phyloP scores from a whole-genome alignment of 768 basidiomycete species.

The Cystobasidiopsis lactophilus region DNA sequence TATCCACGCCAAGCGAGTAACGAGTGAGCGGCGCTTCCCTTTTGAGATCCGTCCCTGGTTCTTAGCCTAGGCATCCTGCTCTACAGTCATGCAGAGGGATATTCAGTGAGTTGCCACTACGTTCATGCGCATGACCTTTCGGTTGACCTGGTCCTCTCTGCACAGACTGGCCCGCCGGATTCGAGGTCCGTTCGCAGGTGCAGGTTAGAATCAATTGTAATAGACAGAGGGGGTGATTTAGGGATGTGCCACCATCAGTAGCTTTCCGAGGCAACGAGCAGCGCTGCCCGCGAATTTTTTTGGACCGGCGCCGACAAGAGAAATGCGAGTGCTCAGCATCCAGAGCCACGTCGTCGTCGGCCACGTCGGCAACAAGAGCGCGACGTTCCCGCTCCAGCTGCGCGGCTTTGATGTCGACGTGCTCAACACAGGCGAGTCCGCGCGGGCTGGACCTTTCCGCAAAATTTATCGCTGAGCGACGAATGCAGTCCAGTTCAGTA shows the following conservation, averaged over 20 bases:
- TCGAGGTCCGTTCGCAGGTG: conserved; percentile 5
- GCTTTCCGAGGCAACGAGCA: too few species aligned
- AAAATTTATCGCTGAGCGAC: conserved; percentile 34
- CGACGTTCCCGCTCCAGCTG: conserved; percentile 37
- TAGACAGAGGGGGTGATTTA: too few species aligned
- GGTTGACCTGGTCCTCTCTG: neutral
- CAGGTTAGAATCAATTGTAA: too few species aligned
- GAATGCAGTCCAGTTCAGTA: conserved; percentile 85
- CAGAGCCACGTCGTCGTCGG: conserved; percentile 59
- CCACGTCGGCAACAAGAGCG: conserved; percentile 45
- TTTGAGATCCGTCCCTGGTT: conserved; percentile 1
- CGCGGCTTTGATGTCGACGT: conserved; percentile 94
- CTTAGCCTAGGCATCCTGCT: too few species aligned
- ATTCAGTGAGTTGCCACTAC: conserved; percentile 6
- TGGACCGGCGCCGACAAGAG: too few species aligned
- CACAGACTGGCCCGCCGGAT: conserved; percentile 9
- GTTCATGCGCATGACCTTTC: neutral
- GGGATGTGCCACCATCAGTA: too few species aligned
- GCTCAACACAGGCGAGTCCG: conserved; percentile 21
- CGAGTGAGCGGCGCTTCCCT: conserved; percentile 34
- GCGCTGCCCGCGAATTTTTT: too few species aligned
- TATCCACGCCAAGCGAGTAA: conserved; percentile 92
- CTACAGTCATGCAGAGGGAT: conserved; percentile 10
- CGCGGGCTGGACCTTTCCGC: conserved; percentile 7
- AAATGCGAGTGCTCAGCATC: too few species aligned